Evolutionary conservation across 73 alveolate species (phyloP), one percentile per base, ranked within the genome.

Genomic region (Tetrahymena elliotti): DNA sequence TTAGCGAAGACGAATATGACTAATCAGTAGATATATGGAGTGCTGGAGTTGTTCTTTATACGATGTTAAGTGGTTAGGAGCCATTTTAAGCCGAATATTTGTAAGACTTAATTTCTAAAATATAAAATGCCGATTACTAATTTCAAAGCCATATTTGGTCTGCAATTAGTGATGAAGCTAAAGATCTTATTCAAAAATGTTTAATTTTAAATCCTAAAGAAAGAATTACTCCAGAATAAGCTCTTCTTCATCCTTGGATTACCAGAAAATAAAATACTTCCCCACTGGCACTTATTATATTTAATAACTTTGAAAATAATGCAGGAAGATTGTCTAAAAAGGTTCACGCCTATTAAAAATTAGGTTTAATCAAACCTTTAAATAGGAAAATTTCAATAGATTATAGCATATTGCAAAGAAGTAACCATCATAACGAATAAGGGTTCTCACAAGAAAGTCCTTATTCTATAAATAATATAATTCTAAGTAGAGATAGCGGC

Each of bases 191-290:
- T 95, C 93, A 95, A 93, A 97, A 97, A 94, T 96, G 97, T 93
- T 94, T 98, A 35, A 96, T 96, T 41, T 93, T 95, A 52, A 98
- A 96, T 92, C 98, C 98, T 92, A 94, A 96, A 39, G 99, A 97
- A 47, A 97, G 99, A 96, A 98, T 98, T 92, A 95, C 96, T 93
- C 98, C 96, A 18, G 95, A 93, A 41, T 95, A 96, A 96, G 98
- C 99, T 22, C 93, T 98, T 13, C 93, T 95, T 38, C 99, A 98
- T 97, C 99, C 99, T 38, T 98, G 98, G 99, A 98, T 98, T 33
- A 98, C 99, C 11, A 94, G 99, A 93, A 94, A 96, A 41, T 92
- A 84, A 41, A 84, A 97, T 53, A 68, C 88, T 68, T 68, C 88
- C 0, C 88, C 88, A 0, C 36, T 68, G 1, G 88, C 88, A 22